Evolutionary conservation across 2,329 filamentous ascomycete genomes (phyloP), one percentile per base, ranked within the genome.

Genomic region (Berkeleyomyces basicola): DNA sequence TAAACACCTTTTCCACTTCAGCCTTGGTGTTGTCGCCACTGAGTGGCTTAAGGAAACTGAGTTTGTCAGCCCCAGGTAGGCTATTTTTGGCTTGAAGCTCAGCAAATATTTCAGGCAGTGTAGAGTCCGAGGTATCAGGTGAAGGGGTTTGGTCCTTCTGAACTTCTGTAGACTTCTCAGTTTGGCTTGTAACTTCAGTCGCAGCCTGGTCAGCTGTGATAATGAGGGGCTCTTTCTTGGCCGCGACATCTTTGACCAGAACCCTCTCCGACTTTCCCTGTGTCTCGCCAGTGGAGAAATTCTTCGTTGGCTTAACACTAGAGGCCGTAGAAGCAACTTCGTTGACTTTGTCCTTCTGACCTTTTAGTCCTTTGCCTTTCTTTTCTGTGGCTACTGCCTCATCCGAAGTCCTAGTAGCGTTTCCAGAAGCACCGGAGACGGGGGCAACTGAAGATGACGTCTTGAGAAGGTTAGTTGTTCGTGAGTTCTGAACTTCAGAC

Each of bases 21-120:
- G 62, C 49, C 37, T 62, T 61, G 7, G 49, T 63, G 14, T 51
- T 67, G 40, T 65, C 67, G 62, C 68, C 69, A 1, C 68, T 67
- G 7, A 76, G 68, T 4, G 72, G 73, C 64, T 69, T 74, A 60
- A 76, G 69, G 36, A 77, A 65, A 7, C 71, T 70, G 2, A 77
- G 68, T 58, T 70, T 70, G 10, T 75, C 74, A 7, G 71, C 51
- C 4, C 67, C 68, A 0, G 67, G 64, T 5, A 62, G 10, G 33
- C n/a, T 11, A 5, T 31, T 62, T 37, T 62, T 40, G 14, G 49
- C 49, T 14, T 5, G 51, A 6, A 62, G 33, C 42, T 9, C 43
- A 33, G 40, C 9, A 37, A 57, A 62, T 7, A 62, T 47, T 36
- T 62, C 53, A 40, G 51, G 39, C 11, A 62, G 14, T 23, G 61